These are phyloP conservation scores for Xylaria scruposa DNA, from an alignment of 495 filamentous ascomycete genomes.

Conservation along the genomic window DNA sequence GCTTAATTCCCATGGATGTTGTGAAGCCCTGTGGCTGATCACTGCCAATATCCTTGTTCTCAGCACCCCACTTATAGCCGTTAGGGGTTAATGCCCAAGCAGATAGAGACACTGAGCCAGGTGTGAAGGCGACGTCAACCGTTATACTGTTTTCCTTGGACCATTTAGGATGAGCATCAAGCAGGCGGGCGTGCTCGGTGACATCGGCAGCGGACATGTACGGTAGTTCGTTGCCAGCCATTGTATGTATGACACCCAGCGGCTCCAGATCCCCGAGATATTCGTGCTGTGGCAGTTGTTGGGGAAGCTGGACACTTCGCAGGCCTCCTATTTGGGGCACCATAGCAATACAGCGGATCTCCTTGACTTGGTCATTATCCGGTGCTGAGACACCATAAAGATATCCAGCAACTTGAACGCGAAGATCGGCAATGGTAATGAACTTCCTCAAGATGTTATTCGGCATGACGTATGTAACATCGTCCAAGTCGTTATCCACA, in stretches of 20 bases:
- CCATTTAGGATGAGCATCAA: conserved; percentile 83
- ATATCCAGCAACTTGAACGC: conserved; percentile 94
- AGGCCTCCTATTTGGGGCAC: conserved; percentile 94
- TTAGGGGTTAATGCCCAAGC: conserved; percentile 90
- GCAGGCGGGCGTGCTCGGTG: conserved; percentile 87
- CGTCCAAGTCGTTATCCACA: conserved; percentile 80
- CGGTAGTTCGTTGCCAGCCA: conserved; percentile 90
- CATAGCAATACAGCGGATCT: conserved; percentile 96
- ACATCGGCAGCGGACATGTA: conserved; percentile 97
- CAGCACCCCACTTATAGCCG: conserved; percentile 96
- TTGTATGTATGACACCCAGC: conserved; percentile 93
- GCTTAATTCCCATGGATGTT: conserved; percentile 92
- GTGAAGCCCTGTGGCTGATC: conserved; percentile 95
- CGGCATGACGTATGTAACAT: conserved; percentile 96
- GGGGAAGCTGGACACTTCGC: conserved; percentile 88
- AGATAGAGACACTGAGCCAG: conserved; percentile 93
- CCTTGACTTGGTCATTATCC: conserved; percentile 96
- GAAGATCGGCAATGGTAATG: conserved; percentile 96
- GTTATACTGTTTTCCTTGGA: conserved; percentile 91
- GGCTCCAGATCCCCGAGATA: conserved; percentile 88
- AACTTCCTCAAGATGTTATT: conserved; percentile 99
- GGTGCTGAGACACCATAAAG: conserved; percentile 91
- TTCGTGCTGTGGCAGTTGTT: conserved; percentile 92
- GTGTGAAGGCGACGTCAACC: conserved; percentile 97
- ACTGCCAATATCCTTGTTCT: conserved; percentile 90